A percentile compares a stretch with the other conserved stretches of the same genome.
phyloP scores from a whole-genome alignment of 2,329 filamentous ascomycete species.

The Penicillium sp. region DNA sequence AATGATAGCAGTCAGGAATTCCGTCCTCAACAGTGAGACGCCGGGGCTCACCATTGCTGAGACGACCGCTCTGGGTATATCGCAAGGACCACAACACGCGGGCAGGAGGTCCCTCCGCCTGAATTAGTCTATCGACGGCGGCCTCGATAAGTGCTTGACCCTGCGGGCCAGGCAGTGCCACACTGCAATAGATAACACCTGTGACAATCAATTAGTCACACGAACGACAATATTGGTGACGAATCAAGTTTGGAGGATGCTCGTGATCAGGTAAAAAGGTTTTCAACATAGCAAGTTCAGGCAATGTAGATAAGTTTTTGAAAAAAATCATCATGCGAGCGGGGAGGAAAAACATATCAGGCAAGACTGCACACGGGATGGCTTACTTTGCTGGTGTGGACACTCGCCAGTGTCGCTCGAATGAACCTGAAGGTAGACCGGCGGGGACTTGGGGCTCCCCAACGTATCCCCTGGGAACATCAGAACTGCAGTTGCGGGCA shows the following conservation, averaged over 20 bases:
- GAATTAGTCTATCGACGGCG: conserved; percentile 39
- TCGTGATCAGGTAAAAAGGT: conserved; percentile 69
- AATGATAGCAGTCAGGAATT: conserved; percentile 44
- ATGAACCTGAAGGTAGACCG: conserved; percentile 60
- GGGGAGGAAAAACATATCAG: conserved; percentile 12
- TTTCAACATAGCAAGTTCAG: conserved; percentile 86
- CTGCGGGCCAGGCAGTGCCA: conserved; percentile 29
- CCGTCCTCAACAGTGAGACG: conserved; percentile 15
- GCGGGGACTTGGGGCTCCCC: conserved; percentile 30
- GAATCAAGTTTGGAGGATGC: conserved; percentile 17
- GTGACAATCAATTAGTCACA: conserved; percentile 29
- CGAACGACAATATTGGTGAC: conserved; percentile 16
- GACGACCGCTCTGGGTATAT: conserved; percentile 42
- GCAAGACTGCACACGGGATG: conserved; percentile 9
- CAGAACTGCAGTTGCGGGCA: conserved; percentile 57
- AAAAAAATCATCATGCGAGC: conserved; percentile 70
- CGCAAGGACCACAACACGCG: conserved; percentile 45
- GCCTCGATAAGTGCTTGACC: conserved; percentile 36
- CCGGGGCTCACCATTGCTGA: conserved; percentile 10
- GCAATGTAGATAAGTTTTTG: conserved; percentile 99
- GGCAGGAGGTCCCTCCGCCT: conserved; percentile 26
- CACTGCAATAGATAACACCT: conserved; percentile 54
- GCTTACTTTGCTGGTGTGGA: conserved; percentile 81
- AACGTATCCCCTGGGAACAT: conserved; percentile 32
- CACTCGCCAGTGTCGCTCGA: conserved; percentile 91